phyloP scores from a whole-genome alignment of 495 filamentous ascomycete species.

The Penicillium cosmopolitanum region DNA sequence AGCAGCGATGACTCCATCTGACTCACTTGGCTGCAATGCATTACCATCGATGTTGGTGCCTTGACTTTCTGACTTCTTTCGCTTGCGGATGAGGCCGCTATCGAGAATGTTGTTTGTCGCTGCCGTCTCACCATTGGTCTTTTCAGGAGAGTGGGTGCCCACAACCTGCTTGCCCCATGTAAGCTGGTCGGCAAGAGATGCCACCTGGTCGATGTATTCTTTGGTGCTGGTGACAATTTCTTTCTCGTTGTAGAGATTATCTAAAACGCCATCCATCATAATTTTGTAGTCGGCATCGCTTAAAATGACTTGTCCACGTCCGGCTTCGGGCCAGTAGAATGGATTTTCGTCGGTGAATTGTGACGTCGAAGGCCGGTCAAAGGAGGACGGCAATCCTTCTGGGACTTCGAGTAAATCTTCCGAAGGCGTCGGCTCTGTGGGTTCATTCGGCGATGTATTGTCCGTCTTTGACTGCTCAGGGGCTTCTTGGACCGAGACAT shows the following conservation, averaged over 20 bases:
- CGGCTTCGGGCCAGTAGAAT: constrained; percentile 69
- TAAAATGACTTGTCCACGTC: constrained; percentile 71
- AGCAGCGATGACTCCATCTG: constrained; percentile 34
- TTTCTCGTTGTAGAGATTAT: constrained; percentile 74
- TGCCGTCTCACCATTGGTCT: constrained; percentile 31
- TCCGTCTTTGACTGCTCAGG: constrained; percentile 2
- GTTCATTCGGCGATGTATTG: not conserved
- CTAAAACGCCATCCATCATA: constrained; percentile 77
- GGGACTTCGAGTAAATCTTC: constrained; percentile 10
- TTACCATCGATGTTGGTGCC: constrained; percentile 16
- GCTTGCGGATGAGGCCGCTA: constrained; percentile 56
- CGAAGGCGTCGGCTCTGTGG: not conserved
- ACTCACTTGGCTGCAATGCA: constrained; percentile 14
- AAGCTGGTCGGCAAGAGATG: constrained; percentile 53
- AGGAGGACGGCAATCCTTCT: constrained; percentile 47
- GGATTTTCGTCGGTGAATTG: constrained; percentile 44
- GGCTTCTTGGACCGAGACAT: not conserved
- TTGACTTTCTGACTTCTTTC: constrained; percentile 49
- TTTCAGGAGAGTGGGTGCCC: constrained; percentile 42
- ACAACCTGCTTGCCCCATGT: constrained; percentile 59
- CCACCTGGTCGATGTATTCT: constrained; percentile 71
- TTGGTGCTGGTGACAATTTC: constrained; percentile 70
- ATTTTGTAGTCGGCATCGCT: constrained; percentile 74
- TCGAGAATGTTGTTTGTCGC: constrained; percentile 44
- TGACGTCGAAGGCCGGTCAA: constrained; percentile 25